Evolutionary conservation across 163 green algal genomes (phyloP), one percentile per base, ranked within the genome.

Genomic region (Coccomyxa subellipsoidea): DNA sequence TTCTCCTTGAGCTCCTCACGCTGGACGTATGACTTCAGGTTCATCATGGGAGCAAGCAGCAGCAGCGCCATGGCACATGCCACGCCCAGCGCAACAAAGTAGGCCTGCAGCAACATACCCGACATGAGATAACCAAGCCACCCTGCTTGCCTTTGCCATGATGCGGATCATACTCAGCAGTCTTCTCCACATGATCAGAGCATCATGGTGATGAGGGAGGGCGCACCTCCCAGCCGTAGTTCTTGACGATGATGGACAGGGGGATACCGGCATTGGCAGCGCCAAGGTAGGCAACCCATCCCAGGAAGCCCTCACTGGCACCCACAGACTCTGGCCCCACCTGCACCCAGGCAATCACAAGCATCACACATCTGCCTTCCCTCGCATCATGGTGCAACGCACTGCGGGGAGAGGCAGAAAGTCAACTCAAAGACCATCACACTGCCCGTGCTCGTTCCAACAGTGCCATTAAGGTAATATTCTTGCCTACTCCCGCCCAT

Each of bases 231-330:
- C 76, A 80, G 76, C 76, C 76, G 32, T 80, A 80, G 38, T 59
- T 80, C 78, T 95, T 94, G 69, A 99, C 95, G 36, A 99, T 95
- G 80, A 96, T 93, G 69, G 94, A 96, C 32, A 99, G 92, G 0
- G 96, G 96, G 77, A 98, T 94, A 79, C 96, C 96, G 72, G 94
- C 93, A 80, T 96, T 96, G 72, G 93, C 93, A 82, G 71, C 92
- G 72, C 95, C 95, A 75, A 98, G 89, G 92, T 98, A 98, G 2
- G 96, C 95, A 40, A 99, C 91, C 96, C 95, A 99, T 78, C 96
- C 96, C 77, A 99, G 89, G 92, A 99, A 98, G 71, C 95, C 95
- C 88, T 98, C 95, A 70, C 88, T 95, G 31, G 96, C 96, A 54
- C 96, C 96, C 47, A 99, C 96, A 35, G 88, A 95, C 80, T 96